These are phyloP conservation scores for Penstemon newberryi DNA, from an alignment of 257 asterid species.

Conservation along the genomic window DNA sequence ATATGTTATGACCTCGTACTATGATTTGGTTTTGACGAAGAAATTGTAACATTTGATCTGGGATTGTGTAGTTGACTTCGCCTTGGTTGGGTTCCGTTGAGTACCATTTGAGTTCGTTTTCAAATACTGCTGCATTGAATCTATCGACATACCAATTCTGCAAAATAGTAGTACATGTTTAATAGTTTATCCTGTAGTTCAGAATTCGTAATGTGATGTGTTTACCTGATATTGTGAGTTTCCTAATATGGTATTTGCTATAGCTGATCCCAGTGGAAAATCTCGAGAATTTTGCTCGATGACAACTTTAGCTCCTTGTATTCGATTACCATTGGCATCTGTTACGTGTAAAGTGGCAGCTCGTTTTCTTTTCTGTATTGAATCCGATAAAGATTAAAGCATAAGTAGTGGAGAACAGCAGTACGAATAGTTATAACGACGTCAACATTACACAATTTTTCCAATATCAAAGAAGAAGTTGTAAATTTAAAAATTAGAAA, in stretches of 20 bases:
- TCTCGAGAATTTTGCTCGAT: constrained; percentile 56
- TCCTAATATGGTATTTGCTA: constrained; percentile 45
- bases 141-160: constrained; percentile 60
- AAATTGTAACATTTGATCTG: constrained; percentile 57
- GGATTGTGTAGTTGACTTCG: constrained; percentile 51
- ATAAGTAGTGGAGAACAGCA: no score
- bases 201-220: neutral
- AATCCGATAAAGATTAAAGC: neutral
- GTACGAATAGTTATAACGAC: no score
- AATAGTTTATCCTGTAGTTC: neutral
- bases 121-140: constrained; percentile 72
- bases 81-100: constrained; percentile 54
- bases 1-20: constrained; percentile 66
- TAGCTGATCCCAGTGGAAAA: constrained; percentile 61
- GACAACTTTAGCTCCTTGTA: constrained; percentile 42
- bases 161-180: neutral
- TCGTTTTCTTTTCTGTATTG: constrained; percentile 55
- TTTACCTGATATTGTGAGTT: constrained; percentile 51
- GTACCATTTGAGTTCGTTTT: constrained; percentile 70
- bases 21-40: constrained; percentile 41
- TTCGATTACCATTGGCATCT: constrained; percentile 40
- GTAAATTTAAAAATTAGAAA: no score
- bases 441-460: no score
- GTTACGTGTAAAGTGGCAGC: constrained; percentile 44
- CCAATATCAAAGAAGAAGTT: no score